phyloP scores from a whole-genome alignment of 1,139 yeast genomes.

The Suhomyces coccinellae region DNA sequence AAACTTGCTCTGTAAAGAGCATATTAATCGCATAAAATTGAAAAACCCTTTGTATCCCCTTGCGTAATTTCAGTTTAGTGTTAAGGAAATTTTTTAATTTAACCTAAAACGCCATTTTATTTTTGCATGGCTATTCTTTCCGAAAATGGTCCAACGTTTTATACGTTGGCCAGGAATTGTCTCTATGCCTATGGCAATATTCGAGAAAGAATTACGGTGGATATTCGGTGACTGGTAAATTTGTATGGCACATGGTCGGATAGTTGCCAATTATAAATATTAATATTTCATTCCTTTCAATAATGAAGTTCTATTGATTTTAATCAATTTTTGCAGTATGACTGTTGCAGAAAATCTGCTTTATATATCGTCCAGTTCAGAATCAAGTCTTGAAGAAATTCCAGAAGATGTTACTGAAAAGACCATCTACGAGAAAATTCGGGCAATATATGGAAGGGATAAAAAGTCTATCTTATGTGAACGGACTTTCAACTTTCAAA shows the following conservation, averaged over 20 bases:
- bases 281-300: background rate
- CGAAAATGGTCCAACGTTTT: background rate
- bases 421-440: slow-evolving; percentile 37
- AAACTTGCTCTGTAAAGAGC: background rate
- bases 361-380: slow-evolving; percentile 8
- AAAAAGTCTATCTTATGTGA: slow-evolving; percentile 11
- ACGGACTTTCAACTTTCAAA: slow-evolving; percentile 13
- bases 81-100: too few species aligned
- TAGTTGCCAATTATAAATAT: background rate
- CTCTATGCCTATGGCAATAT: background rate
- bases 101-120: too few species aligned
- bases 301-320: background rate
- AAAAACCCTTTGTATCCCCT: background rate
- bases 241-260: background rate
- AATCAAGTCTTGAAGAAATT: slow-evolving; percentile 8
- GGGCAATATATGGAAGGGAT: slow-evolving; percentile 32
- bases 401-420: background rate
- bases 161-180: background rate
- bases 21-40: background rate
- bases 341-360: slow-evolving; percentile 13
- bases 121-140: background rate
- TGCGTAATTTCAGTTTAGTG: background rate
- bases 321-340: slow-evolving; percentile 9
- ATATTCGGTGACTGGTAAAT: background rate
- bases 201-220: background rate